Evolutionary conservation across 805 yeast species (phyloP).

Genomic region (Schizosaccharomyces octosporus): DNA sequence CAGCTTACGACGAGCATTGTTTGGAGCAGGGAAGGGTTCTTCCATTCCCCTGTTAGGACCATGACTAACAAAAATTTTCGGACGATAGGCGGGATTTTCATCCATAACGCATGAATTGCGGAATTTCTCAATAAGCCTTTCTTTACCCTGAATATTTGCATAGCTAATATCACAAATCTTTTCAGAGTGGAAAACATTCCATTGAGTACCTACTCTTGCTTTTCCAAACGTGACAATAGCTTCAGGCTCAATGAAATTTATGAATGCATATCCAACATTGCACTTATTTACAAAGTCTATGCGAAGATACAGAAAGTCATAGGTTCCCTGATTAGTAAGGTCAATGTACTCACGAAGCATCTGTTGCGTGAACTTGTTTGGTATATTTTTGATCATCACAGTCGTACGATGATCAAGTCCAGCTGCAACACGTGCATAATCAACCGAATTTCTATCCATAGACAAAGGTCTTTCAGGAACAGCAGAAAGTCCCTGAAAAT

Average conservation of each 20-base stretch:
- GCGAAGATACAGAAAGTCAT: conserved; percentile 17
- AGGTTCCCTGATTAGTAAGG: conserved; percentile 18
- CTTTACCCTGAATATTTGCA: conserved; percentile 28
- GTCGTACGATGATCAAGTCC: conserved; percentile 25
- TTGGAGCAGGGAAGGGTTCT: conserved; percentile 19
- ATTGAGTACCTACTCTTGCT: conserved; percentile 23
- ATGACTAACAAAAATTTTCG: conserved; percentile 22
- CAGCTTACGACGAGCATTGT: conserved; percentile 14
- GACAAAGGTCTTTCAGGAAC: neutral
- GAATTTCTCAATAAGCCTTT: conserved; percentile 23
- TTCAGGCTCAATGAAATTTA: conserved; percentile 22
- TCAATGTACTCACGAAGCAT: conserved; percentile 24
- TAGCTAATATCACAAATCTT: conserved; percentile 27
- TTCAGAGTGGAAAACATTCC: conserved; percentile 25
- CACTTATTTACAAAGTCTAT: conserved; percentile 28
- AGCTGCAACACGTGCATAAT: conserved; percentile 17
- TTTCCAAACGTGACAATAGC: conserved; percentile 22
- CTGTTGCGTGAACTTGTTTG: conserved; percentile 25
- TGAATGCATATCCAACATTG: conserved; percentile 33
- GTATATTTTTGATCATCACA: conserved; percentile 29
- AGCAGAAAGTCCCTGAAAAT: neutral
- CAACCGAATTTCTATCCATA: conserved; percentile 13
- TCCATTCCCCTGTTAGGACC: conserved; percentile 22
- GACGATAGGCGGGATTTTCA: conserved; percentile 23
- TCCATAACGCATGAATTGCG: conserved; percentile 27